Evolutionary conservation across 1,284 basidiomycete species (phyloP).

Genomic region (Grifola frondosa): DNA sequence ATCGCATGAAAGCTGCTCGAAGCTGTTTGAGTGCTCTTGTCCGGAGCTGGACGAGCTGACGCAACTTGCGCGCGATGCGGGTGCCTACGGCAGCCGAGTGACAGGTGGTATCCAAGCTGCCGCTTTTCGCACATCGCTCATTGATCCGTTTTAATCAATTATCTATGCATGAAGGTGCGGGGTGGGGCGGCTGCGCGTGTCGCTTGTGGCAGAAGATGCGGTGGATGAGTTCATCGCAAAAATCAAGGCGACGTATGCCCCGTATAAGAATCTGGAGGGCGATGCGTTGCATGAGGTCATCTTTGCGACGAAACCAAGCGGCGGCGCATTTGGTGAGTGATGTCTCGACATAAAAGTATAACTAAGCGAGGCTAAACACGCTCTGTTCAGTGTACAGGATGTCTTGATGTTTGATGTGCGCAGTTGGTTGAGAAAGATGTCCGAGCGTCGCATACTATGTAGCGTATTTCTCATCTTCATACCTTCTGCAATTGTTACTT

Average conservation of each 20-base stretch:
- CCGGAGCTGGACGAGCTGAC: slow-evolving; percentile 73
- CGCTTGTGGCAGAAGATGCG: slow-evolving; percentile 69
- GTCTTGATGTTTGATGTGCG: too few species aligned
- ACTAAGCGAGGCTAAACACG: too few species aligned
- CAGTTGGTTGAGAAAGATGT: too few species aligned
- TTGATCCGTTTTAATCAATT: not conserved
- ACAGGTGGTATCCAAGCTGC: slow-evolving; percentile 49
- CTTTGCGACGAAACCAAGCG: slow-evolving; percentile 85
- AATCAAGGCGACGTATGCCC: slow-evolving; percentile 58
- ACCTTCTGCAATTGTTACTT: too few species aligned
- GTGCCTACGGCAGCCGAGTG: slow-evolving; percentile 75
- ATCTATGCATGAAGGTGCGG: slow-evolving; percentile 55
- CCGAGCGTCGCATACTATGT: too few species aligned
- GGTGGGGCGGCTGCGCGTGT: slow-evolving; percentile 93
- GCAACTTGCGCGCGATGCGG: slow-evolving; percentile 58
- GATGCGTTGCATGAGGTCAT: slow-evolving; percentile 68
- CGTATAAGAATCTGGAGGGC: slow-evolving; percentile 60
- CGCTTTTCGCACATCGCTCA: slow-evolving; percentile 1
- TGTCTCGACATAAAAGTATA: too few species aligned
- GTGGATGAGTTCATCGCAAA: slow-evolving; percentile 69
- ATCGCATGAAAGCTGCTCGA: slow-evolving; percentile 69
- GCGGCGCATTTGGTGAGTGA: slow-evolving; percentile 77
- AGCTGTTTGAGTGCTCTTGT: slow-evolving; percentile 77
- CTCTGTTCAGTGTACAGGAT: too few species aligned
- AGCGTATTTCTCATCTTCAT: too few species aligned